Evolutionary conservation across 257 asterid genomes (phyloP).

Genomic region (Mentha longifolia): DNA sequence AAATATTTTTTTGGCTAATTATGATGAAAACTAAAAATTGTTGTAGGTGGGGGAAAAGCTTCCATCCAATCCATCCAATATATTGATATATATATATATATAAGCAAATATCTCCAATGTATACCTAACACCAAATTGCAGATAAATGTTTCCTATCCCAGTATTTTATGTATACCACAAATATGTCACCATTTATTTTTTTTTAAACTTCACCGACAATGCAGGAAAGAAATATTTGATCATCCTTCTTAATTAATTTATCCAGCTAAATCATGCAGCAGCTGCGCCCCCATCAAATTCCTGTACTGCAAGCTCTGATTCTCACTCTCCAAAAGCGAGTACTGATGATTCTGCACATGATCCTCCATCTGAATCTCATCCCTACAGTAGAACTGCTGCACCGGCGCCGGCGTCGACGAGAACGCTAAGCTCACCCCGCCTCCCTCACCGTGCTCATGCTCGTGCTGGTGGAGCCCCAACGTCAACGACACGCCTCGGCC

Average conservation of each 20-base stretch:
- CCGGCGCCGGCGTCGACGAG: slow-evolving; percentile 33
- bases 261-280: slow-evolving; percentile 91
- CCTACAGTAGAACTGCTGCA: slow-evolving; percentile 41
- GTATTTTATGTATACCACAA: slow-evolving; percentile 38
- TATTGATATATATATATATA: slow-evolving; percentile 1
- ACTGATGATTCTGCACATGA: slow-evolving; percentile 48
- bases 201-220: slow-evolving; percentile 50
- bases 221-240: not conserved
- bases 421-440: slow-evolving; percentile 59
- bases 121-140: slow-evolving; percentile 45
- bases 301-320: slow-evolving; percentile 78
- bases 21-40: not conserved
- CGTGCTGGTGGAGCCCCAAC: slow-evolving; percentile 66
- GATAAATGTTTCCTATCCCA: slow-evolving; percentile 42
- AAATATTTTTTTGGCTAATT: not conserved
- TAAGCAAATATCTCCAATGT: slow-evolving; percentile 31
- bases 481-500: slow-evolving; percentile 78
- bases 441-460: slow-evolving; percentile 37
- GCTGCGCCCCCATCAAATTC: slow-evolving; percentile 91
- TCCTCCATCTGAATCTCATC: slow-evolving; percentile 32
- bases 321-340: slow-evolving; percentile 77
- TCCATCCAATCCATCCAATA: not conserved
- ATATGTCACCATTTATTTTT: slow-evolving; percentile 26
- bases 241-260: slow-evolving; percentile 22
- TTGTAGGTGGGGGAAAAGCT: not conserved